Conservation (phyloP, 768 basidiomycete species). For the Termitomyces sp. region DNA sequence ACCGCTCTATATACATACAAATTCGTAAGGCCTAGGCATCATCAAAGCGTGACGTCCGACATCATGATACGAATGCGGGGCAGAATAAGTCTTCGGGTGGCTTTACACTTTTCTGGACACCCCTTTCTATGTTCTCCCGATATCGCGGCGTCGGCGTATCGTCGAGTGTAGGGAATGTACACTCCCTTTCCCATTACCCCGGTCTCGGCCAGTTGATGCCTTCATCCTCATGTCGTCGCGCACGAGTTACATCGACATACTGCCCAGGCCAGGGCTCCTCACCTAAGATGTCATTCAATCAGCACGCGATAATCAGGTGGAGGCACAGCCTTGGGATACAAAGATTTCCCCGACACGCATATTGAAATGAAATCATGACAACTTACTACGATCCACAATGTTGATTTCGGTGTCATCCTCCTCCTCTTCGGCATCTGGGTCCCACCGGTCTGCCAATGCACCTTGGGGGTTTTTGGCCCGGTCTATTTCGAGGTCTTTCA, state of each 20-base stretch:
- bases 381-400: slow-evolving; percentile 72
- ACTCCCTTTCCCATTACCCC: slow-evolving; percentile 27
- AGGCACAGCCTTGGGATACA: slow-evolving; percentile 6
- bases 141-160: background rate
- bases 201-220: slow-evolving; percentile 73
- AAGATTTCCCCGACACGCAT: background rate
- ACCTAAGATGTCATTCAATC: slow-evolving; percentile 33
- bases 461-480: slow-evolving; percentile 57
- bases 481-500: slow-evolving; percentile 80
- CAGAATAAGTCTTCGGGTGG: slow-evolving; percentile 7
- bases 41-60: slow-evolving; percentile 10
- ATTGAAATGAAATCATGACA: slow-evolving; percentile 1
- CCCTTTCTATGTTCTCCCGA: slow-evolving; percentile 2
- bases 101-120: slow-evolving; percentile 9
- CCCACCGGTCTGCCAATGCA: slow-evolving; percentile 59
- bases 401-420: slow-evolving; percentile 51
- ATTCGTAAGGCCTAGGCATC: slow-evolving; percentile 2
- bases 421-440: slow-evolving; percentile 50
- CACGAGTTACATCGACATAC: slow-evolving; percentile 71
- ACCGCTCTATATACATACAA: slow-evolving; percentile 1
- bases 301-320: slow-evolving; percentile 7
- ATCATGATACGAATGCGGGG: slow-evolving; percentile 8
- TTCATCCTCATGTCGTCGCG: slow-evolving; percentile 51
- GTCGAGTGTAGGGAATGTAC: background rate
- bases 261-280: slow-evolving; percentile 70